Conservation (phyloP, 23 red algal genomes). For the Cyanidium caldarium region DNA sequence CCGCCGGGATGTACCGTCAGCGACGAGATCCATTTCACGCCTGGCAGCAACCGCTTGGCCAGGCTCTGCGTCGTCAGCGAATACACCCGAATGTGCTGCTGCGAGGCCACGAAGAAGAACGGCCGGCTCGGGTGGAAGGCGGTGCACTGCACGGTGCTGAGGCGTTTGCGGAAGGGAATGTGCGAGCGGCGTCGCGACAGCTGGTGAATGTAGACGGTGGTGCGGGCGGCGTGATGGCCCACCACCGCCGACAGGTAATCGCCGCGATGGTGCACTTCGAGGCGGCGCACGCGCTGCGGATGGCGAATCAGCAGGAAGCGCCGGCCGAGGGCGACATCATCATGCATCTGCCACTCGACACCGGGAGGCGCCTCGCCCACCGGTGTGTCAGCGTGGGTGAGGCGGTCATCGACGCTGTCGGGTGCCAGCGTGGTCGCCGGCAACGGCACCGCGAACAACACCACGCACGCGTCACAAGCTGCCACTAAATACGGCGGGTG, state of each 20-base stretch:
- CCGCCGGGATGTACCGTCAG: conserved; percentile 78
- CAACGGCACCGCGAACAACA: conserved; percentile 20
- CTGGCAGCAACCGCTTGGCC: conserved; percentile 54
- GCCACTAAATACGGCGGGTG: conserved; percentile 28
- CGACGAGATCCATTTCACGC: conserved; percentile 62
- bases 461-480: conserved; percentile 7
- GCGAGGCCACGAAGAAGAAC: conserved; percentile 66
- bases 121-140: conserved; percentile 80
- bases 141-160: conserved; percentile 24
- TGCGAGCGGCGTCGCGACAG: conserved; percentile 47
- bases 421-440: background rate
- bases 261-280: conserved; percentile 58
- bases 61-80: conserved; percentile 33
- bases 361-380: too few species aligned
- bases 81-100: conserved; percentile 76
- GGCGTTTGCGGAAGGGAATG: conserved; percentile 38
- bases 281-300: conserved; percentile 8
- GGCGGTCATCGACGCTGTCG: background rate
- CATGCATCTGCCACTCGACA: background rate
- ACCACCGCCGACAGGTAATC: conserved; percentile 75
- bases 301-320: conserved; percentile 29
- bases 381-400: too few species aligned
- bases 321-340: background rate
- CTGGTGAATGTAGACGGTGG: conserved; percentile 52
- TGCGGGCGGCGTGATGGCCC: conserved; percentile 33